Base-by-base conservation (phyloP, 306 rosid genomes). In the Citrullus mucosospermus region DNA sequence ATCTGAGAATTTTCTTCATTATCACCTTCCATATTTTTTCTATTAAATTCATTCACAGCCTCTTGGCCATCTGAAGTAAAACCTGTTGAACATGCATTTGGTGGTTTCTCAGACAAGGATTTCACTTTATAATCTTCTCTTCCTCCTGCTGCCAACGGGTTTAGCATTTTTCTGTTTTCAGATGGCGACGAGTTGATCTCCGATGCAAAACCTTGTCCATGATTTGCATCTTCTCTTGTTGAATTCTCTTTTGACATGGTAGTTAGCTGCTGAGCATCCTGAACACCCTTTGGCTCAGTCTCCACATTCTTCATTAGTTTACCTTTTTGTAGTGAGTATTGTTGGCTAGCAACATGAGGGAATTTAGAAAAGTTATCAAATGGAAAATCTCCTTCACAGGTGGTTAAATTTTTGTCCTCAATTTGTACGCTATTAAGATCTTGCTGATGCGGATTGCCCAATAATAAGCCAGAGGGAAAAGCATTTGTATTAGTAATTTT, bases 111-210 rank as follows among this genome's bases (percentile, higher is more conserved):
- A 41, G 75, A 55, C 50, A 77, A 68, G 36, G 55, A 39, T 38
- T 69, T 81, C n/a, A 68, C 46, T 18, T 75, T 72, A 17, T 20
- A 70, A 85, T 80, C 87, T 79, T 83, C 88, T 81, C 85, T 81
- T 72, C 76, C 79, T 78, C 81, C 88, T 62, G 81, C 85, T 53
- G 84, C 39, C 53, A 80, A 82, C 81, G 69, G 62, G 78, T 72
- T 81, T 50, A 59, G 81, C 76, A 71, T 53, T 68, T 70, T 83
- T 73, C 80, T 30, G 62, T 78, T 78, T 57, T 59, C 83, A 75
- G 51, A 55, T 34, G 80, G 76, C 30, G 59, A 58, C n/a, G 78
- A 78, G 56, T 66, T 81, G 14, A 58, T 66, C 67, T 60, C 77
- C 25, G 83, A 75, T 46, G 79, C 44, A 28, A 85, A 78, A 80